Percentiles rank a stretch among this genome's conserved stretches.
phyloP scores from a whole-genome alignment of 148 eudicot species.

The Dysphania ambrosioides region DNA sequence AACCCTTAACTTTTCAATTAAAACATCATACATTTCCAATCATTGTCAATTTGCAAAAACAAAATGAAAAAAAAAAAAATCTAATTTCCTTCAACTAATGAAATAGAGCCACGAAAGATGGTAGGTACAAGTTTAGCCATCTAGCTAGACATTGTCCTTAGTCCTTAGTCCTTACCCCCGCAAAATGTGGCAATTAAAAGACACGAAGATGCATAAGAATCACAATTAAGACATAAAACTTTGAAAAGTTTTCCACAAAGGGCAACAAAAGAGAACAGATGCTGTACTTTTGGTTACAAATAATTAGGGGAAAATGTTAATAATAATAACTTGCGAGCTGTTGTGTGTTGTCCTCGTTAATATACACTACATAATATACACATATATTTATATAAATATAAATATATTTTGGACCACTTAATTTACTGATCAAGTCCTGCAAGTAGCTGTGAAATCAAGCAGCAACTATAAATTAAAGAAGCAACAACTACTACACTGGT shows the following conservation, averaged over 20 bases:
- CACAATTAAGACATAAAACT: background rate
- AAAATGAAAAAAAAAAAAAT: too few species aligned
- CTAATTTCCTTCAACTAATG: too few species aligned
- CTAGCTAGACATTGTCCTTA: conserved; percentile 3
- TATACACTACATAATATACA: too few species aligned
- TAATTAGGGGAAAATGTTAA: conserved; percentile 11
- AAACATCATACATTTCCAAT: background rate
- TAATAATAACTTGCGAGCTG: conserved; percentile 12
- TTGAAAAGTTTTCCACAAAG: conserved; percentile 2
- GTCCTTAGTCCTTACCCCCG: too few species aligned
- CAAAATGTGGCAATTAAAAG: background rate
- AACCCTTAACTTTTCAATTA: too few species aligned
- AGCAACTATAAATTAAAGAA: conserved; percentile 51
- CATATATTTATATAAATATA: too few species aligned
- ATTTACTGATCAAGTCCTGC: conserved; percentile 24
- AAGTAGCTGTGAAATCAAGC: conserved; percentile 40
- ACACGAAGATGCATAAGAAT: background rate
- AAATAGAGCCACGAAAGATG: background rate
- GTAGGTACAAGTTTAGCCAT: background rate
- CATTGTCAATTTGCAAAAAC: too few species aligned
- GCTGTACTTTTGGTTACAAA: conserved; percentile 17
- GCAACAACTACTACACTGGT: conserved; percentile 34
- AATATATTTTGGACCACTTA: conserved; percentile 40
- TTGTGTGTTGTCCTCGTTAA: conserved; percentile 23
- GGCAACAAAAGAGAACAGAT: conserved; percentile 5